Evolutionary conservation across 2,329 filamentous ascomycete genomes (phyloP).

Genomic region (Akanthomyces uredinophilus): DNA sequence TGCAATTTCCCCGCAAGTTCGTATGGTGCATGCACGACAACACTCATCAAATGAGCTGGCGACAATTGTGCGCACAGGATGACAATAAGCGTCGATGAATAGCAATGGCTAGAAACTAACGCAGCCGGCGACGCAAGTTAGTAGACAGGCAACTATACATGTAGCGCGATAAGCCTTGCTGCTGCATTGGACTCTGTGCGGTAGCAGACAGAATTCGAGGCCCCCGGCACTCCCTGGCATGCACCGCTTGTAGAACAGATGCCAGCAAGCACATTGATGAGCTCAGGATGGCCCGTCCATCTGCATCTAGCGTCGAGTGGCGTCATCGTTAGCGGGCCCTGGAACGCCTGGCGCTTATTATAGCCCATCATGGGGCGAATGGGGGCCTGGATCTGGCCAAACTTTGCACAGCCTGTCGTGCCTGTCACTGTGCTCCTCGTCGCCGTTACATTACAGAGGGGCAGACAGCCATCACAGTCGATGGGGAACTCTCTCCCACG

Average conservation of each 20-base stretch:
- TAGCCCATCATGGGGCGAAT: neutral
- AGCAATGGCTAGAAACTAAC: too few species aligned
- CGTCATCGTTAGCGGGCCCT: neutral
- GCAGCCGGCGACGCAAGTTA: too few species aligned
- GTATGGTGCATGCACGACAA: too few species aligned
- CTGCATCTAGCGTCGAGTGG: conserved; percentile 3
- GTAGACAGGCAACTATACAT: neutral
- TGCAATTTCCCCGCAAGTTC: too few species aligned
- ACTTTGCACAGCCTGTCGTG: neutral
- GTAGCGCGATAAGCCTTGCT: neutral
- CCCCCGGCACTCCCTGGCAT: too few species aligned
- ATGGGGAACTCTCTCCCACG: neutral
- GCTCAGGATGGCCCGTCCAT: neutral
- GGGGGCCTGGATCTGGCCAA: neutral
- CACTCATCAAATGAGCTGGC: too few species aligned
- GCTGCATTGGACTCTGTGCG: neutral
- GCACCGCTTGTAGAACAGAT: neutral
- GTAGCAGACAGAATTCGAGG: too few species aligned
- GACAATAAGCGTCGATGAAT: too few species aligned
- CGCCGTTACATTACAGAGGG: neutral
- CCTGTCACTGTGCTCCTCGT: neutral
- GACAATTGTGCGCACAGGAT: too few species aligned
- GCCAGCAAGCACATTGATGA: neutral
- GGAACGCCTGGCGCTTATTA: neutral
- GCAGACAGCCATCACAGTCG: neutral